Evolutionary conservation across 108 stramenopile genomes (phyloP).

Genomic region (Aurantiochytrium sp.): DNA sequence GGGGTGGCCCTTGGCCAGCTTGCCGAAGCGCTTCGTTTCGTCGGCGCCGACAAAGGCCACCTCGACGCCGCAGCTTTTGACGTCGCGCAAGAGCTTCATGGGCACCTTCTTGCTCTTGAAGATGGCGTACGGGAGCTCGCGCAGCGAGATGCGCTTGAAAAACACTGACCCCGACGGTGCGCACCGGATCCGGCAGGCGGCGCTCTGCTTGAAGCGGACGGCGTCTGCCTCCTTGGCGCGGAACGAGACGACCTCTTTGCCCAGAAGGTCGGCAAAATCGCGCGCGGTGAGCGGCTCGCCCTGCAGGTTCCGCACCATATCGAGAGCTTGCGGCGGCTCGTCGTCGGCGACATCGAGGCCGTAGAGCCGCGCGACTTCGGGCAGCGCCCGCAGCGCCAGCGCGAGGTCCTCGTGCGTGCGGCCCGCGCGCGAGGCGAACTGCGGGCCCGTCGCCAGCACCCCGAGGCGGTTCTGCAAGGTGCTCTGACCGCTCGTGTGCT

Average conservation of each 20-base stretch:
- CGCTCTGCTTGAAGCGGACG: conserved; percentile 62
- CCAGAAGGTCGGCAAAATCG: conserved; percentile 28
- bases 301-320: conserved; percentile 60
- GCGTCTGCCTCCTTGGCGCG: conserved; percentile 59
- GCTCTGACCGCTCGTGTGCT: conserved; percentile 39
- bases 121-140: conserved; percentile 55
- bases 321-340: conserved; percentile 54
- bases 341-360: conserved; percentile 37
- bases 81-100: conserved; percentile 61
- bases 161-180: conserved; percentile 44
- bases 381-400: not conserved
- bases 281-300: conserved; percentile 51
- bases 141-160: conserved; percentile 66
- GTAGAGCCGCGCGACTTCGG: not conserved
- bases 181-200: conserved; percentile 50
- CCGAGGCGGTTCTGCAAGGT: conserved; percentile 55
- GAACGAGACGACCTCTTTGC: conserved; percentile 39
- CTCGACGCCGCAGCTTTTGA: conserved; percentile 59
- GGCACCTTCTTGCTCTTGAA: conserved; percentile 56
- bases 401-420: not conserved
- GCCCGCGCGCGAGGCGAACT: not conserved
- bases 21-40: not conserved
- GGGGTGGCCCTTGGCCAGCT: conserved; percentile 48
- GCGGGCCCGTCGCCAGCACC: conserved; percentile 56
- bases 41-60: conserved; percentile 53